Base-by-base conservation (phyloP, 2,329 filamentous ascomycete species). In the Sporothrix brunneoviolacea region DNA sequence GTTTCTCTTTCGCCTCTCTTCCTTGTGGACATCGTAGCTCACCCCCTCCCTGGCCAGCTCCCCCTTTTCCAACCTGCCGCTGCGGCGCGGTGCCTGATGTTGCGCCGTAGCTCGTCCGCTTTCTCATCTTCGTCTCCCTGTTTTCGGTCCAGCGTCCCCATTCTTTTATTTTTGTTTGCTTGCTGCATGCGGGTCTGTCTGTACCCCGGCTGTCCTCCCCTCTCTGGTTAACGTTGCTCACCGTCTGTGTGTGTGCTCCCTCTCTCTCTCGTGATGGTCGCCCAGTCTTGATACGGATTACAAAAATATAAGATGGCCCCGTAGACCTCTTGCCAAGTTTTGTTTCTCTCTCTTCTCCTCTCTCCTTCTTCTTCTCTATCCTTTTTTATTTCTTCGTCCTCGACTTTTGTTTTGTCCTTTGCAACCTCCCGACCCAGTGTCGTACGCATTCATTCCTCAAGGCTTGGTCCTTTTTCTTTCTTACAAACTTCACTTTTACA, bases 361-460 rank as follows among this genome's bases (percentile, higher is more conserved):
- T 39, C 40, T 27, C 28, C 38, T 42, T 24, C 28, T 36, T 22
- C 30, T 30, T 27, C 30, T 41, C 50, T 27, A 38, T 35, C 39
- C 24, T 33, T 27, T 35, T 51, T 48, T 38, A 45, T 52, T 52
- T 39, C 50, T 19, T 48, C n/a, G 36, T 27, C 32, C 37, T 27
- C 28, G 51, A 19, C 43, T 22, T 44, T 35, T 40, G 32, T 46
- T 19, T 21, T 48, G 18, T 48, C 19, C 38, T 40, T n/a, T 48
- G 22, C 50, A 48, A 32, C 39, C 42, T 35, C 45, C 38, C 50
- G 43, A 51, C 50, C 50, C 12, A 51, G 50, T 46, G 44, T 52
- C 44, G 48, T 42, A 43, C 48, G 22, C 48, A 57, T 65, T 66
- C 65, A 62, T 62, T 66, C 62, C 58, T 64, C 67, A 61, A 61